Evolutionary conservation across 495 filamentous ascomycete species (phyloP).

Genomic region (Lasiosphaeria miniovina): DNA sequence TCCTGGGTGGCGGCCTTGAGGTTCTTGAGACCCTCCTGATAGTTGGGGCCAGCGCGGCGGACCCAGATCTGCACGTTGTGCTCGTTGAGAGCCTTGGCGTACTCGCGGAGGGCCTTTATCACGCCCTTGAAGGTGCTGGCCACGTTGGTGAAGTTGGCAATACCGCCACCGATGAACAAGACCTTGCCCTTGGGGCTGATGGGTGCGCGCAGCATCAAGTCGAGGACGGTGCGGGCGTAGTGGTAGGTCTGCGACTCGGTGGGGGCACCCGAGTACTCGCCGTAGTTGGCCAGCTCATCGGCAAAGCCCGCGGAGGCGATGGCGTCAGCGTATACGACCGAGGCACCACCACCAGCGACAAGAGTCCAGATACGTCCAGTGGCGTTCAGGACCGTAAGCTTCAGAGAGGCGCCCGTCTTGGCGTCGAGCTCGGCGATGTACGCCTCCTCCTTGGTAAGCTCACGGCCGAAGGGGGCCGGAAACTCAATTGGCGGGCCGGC

Average conservation of each 20-base stretch:
- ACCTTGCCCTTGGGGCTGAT: slow-evolving; percentile 87
- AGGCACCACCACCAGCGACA: slow-evolving; percentile 98
- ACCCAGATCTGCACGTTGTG: slow-evolving; percentile 99
- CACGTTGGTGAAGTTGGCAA: slow-evolving; percentile 99
- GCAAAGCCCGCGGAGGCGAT: slow-evolving; percentile 96
- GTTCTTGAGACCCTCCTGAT: slow-evolving; percentile 99
- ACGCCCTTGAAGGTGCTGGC: slow-evolving; percentile 99
- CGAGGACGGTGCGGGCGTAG: slow-evolving; percentile 93
- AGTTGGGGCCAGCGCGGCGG: slow-evolving; percentile 97
- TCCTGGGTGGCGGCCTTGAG: slow-evolving; percentile 95
- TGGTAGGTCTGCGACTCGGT: slow-evolving; percentile 98
- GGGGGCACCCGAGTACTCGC: slow-evolving; percentile 98
- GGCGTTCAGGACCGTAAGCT: slow-evolving; percentile 92
- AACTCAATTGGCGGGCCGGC: slow-evolving; percentile 98
- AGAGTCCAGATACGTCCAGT: slow-evolving; percentile 94
- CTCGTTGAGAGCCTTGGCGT: slow-evolving; percentile 79
- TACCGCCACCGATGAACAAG: slow-evolving; percentile 98
- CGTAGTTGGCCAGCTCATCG: slow-evolving; percentile 97
- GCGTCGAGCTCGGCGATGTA: slow-evolving; percentile 98
- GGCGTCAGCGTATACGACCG: slow-evolving; percentile 97
- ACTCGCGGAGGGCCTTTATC: slow-evolving; percentile 93
- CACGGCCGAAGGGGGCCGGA: slow-evolving; percentile 97
- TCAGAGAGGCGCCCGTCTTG: slow-evolving; percentile 98
- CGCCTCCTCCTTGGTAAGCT: slow-evolving; percentile 95
- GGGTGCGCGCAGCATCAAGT: slow-evolving; percentile 95